Conservation (phyloP, 1,284 basidiomycete species). For the Austropuccinia psidii region DNA sequence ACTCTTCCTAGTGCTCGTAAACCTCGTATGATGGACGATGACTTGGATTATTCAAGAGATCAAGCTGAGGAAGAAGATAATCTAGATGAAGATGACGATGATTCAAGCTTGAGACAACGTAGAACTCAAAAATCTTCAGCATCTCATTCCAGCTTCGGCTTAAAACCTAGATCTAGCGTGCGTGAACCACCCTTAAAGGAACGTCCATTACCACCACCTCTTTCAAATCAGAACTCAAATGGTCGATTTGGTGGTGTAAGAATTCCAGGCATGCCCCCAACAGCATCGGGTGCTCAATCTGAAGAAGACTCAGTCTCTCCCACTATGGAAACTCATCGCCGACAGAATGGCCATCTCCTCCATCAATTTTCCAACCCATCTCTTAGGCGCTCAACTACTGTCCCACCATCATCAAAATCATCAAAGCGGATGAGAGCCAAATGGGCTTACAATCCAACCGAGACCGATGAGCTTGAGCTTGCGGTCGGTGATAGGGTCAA, state of each 20-base stretch:
- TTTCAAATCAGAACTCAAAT: background rate
- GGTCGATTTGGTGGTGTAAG: constrained; percentile 23
- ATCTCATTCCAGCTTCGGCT: too few relatives aligned
- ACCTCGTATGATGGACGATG: background rate
- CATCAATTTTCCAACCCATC: background rate
- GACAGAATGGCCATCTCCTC: background rate
- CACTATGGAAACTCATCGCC: background rate
- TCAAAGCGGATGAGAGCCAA: constrained; percentile 22
- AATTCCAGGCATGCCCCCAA: constrained; percentile 29
- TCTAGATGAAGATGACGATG: background rate
- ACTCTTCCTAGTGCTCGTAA: background rate
- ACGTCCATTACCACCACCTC: background rate
- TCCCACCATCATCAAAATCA: background rate
- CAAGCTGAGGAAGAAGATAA: constrained; percentile 18
- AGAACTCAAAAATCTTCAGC: too few relatives aligned
- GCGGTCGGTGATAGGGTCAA: constrained; percentile 20
- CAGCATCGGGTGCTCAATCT: background rate
- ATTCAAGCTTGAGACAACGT: background rate
- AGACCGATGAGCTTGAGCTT: constrained; percentile 23
- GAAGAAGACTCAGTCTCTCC: constrained; percentile 25
- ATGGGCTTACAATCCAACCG: constrained; percentile 32
- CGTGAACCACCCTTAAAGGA: background rate
- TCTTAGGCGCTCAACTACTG: background rate
- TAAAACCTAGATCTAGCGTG: constrained; percentile 6
- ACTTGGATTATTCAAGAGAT: background rate